Evolutionary conservation across 73 alveolate genomes (phyloP), one percentile per base, ranked within the genome.

Genomic region (Urostyla sp.): DNA sequence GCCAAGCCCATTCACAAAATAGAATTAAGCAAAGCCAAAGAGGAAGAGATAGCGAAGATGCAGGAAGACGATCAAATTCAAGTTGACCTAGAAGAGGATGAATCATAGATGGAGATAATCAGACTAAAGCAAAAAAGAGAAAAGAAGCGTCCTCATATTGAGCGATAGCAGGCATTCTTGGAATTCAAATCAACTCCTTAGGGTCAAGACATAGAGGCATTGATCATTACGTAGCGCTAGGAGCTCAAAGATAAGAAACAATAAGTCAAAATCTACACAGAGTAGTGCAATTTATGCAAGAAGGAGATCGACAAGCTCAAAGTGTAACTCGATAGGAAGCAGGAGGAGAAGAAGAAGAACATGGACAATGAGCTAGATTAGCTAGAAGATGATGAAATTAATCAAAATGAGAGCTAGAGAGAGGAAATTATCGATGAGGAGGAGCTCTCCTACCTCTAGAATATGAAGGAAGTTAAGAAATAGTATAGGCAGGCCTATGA

Each of bases 371-470:
- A 63, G 4, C 1, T 63, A 3, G 79, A 43, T 43, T 46, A 34
- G 4, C n/a, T 7, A 3, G 60, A 38, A 26, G 79, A 63, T 31
- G 79, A 63, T 27, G 79, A 63, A 3, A 34, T 21, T 6, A 90
- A 95, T 53, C 73, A 73, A 49, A 84, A 72, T 55, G 75, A 31
- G 13, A 73, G 56, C 15, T 74, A 52, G 28, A 60, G 69, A 26
- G 81, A 92, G 52, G 97, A 93, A 0, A 90, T 96, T 31, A 96
- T 96, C 43, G 99, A 97, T 84, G 99, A 97, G 87, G 99, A 95
- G 72, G 99, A 97, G 81, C 94, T 92, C 55, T 83, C 67, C 26
- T 80, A 90, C 43, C 75, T 97, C 54, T 87, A 95, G 85, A 91
- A 91, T 61, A 77, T 97, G 51, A 97, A 97, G 84, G 98, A 95